phyloP scores from a whole-genome alignment of 2,329 filamentous ascomycete species.

The Colletotrichum magnum region DNA sequence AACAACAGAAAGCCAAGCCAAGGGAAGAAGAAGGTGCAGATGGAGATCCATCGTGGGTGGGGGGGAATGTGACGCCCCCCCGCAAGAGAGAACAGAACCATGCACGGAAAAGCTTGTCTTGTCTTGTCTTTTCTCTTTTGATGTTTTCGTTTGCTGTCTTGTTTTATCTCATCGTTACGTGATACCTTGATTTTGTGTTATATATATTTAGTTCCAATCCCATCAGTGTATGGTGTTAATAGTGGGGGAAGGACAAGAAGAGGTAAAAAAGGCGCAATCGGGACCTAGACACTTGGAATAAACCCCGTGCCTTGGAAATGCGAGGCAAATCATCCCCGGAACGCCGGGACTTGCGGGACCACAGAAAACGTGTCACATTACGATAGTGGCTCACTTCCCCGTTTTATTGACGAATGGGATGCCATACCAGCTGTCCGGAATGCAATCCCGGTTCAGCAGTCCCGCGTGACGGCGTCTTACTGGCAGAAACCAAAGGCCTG shows the following conservation, averaged over 20 bases:
- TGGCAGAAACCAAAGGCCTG: no score
- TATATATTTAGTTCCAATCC: no score
- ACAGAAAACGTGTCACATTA: not conserved
- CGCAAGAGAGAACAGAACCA: not conserved
- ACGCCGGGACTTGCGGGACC: constrained; percentile 15
- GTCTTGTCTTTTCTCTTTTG: not conserved
- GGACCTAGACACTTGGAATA: not conserved
- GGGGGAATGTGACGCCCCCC: no score
- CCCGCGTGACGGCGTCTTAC: not conserved
- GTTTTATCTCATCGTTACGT: constrained; percentile 1
- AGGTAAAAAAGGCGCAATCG: not conserved
- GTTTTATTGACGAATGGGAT: constrained; percentile 18
- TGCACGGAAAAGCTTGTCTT: constrained; percentile 9
- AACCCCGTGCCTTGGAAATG: not conserved
- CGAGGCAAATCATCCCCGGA: constrained; percentile 4
- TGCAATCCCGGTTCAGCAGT: constrained; percentile 9
- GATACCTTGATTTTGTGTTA: not conserved
- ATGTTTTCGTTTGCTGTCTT: not conserved
- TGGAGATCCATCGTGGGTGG: no score
- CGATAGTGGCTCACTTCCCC: not conserved
- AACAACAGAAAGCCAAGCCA: no score
- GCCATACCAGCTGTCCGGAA: constrained; percentile 23
- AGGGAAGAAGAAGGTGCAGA: no score
- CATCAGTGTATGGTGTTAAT: not conserved
- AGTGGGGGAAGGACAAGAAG: not conserved